These are phyloP conservation scores for Xylariales sp. DNA, from an alignment of 2,329 filamentous ascomycete species.

Conservation along the genomic window DNA sequence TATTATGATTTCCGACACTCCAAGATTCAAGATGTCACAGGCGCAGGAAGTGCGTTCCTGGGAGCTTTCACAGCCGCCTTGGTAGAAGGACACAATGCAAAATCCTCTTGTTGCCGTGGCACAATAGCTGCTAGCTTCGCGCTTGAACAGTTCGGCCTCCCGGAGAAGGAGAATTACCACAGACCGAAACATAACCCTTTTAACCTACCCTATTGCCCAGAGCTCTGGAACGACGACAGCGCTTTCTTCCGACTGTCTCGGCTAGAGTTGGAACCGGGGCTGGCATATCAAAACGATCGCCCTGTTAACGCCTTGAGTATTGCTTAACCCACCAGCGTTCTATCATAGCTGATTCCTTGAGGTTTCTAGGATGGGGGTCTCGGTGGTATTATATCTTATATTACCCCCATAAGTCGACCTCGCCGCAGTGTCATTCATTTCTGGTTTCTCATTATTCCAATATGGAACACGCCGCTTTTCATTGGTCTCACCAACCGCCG, in stretches of 20 bases:
- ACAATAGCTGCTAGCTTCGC: slow-evolving; percentile 24
- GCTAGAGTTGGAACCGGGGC: not conserved
- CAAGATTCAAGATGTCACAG: slow-evolving; percentile 12
- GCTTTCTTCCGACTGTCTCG: not conserved
- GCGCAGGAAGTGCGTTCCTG: slow-evolving; percentile 25
- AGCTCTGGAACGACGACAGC: not conserved
- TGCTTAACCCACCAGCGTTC: not conserved
- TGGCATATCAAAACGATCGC: not conserved
- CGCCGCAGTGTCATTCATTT: not conserved
- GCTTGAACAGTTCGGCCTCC: slow-evolving; percentile 24
- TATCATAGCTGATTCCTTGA: not conserved
- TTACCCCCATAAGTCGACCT: not conserved
- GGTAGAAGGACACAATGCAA: not conserved
- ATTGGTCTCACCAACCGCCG: no score
- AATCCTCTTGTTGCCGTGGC: slow-evolving; percentile 3
- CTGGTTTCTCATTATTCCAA: not conserved
- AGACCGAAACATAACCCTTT: not conserved
- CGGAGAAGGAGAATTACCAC: not conserved
- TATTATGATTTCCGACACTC: not conserved
- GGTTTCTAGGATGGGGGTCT: not conserved
- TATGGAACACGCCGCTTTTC: not conserved
- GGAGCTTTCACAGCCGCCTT: slow-evolving; percentile 22
- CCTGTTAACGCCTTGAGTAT: not conserved
- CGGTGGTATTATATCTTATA: not conserved
- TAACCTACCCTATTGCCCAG: not conserved